phyloP scores from a whole-genome alignment of 495 filamentous ascomycete genomes.

The Penicillium egyptiacum region DNA sequence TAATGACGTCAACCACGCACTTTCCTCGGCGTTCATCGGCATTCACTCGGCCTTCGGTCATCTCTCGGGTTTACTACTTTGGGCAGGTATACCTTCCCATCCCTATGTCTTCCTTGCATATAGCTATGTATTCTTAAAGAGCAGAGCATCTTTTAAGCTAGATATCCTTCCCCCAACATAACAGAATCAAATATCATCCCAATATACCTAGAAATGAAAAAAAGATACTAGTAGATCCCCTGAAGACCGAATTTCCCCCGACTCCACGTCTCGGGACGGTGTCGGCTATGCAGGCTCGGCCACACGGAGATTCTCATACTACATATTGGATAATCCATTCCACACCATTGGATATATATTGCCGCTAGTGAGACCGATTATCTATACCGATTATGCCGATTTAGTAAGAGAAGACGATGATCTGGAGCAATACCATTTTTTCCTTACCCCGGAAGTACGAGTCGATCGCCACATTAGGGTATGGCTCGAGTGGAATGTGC shows the following conservation, averaged over 20 bases:
- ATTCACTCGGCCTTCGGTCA: not conserved
- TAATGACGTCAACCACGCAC: constrained; percentile 15
- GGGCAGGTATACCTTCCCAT: too few relatives aligned
- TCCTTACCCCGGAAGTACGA: not conserved
- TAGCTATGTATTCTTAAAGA: too few relatives aligned
- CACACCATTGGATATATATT: not conserved
- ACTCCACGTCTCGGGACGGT: constrained; percentile 28
- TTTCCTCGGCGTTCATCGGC: not conserved
- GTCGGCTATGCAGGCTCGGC: constrained; percentile 41
- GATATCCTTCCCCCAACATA: not conserved
- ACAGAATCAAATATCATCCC: too few relatives aligned
- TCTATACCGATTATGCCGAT: not conserved
- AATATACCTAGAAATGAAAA: not conserved
- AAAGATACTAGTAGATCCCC: not conserved
- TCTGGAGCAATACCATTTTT: not conserved
- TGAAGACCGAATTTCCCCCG: constrained; percentile 14
- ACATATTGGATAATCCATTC: not conserved
- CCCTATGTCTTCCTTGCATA: too few relatives aligned
- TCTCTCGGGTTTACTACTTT: not conserved
- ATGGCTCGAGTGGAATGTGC: not conserved
- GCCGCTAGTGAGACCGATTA: not conserved
- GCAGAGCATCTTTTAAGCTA: not conserved
- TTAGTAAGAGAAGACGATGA: not conserved
- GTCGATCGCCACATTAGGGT: not conserved
- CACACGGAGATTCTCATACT: constrained; percentile 33